Percentiles rank a stretch among this genome's conserved stretches.
Evolutionary conservation across 2,329 filamentous ascomycete genomes (phyloP).

Genomic region (Calonectria pseudoturangicola): DNA sequence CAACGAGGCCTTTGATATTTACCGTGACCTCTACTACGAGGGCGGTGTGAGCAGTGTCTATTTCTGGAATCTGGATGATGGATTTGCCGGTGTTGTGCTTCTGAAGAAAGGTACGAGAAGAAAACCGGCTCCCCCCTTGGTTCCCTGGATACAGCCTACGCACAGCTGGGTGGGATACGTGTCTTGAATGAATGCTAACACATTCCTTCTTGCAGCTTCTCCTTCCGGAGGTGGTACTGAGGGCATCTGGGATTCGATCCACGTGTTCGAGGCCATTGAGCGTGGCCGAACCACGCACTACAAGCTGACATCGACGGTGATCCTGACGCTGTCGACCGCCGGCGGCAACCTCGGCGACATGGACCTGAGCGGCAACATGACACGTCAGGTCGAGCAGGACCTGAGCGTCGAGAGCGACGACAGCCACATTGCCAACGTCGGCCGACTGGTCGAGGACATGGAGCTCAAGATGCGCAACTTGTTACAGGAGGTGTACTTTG

Average conservation of each 20-base stretch:
- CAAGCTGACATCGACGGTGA: slow-evolving; percentile 97
- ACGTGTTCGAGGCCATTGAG: slow-evolving; percentile 98
- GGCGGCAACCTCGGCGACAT: slow-evolving; percentile 82
- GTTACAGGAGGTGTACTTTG: slow-evolving; percentile 99
- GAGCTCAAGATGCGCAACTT: slow-evolving; percentile 99
- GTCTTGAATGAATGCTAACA: slow-evolving; percentile 38
- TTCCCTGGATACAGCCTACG: background rate
- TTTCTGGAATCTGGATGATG: slow-evolving; percentile 98
- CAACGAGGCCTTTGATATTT: slow-evolving; percentile 97
- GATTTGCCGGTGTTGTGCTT: slow-evolving; percentile 95
- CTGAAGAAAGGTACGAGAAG: slow-evolving; percentile 90
- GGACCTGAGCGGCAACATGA: slow-evolving; percentile 98
- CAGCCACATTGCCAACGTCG: slow-evolving; percentile 96
- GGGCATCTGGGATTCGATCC: slow-evolving; percentile 97
- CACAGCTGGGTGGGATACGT: background rate
- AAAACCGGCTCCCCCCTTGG: background rate
- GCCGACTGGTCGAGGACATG: slow-evolving; percentile 97
- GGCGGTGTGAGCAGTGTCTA: slow-evolving; percentile 97
- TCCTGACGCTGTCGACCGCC: slow-evolving; percentile 85
- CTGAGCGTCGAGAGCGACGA: slow-evolving; percentile 91
- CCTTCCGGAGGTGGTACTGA: slow-evolving; percentile 79
- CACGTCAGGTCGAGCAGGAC: slow-evolving; percentile 94
- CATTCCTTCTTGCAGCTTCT: slow-evolving; percentile 70
- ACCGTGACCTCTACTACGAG: slow-evolving; percentile 97
- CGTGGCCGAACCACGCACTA: slow-evolving; percentile 94